These are phyloP conservation scores for sorghum (Sorghum bicolor) DNA, from an alignment of 176 grass and related monocot species.

Conservation along the genomic window Sorghum_bicolor_NCBIv3 NC_012878.2:53111001-53111500, in stretches of 20 bases:
- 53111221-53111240: slow-evolving; percentile 89
- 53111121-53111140: background rate
- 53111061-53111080: slow-evolving; percentile 28
- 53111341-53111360: slow-evolving; percentile 75
- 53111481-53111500: background rate
- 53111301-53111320: background rate
- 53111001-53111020: slow-evolving; percentile 86
- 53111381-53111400: background rate
- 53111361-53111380: slow-evolving; percentile 31
- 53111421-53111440: slow-evolving; percentile 53
- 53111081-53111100: background rate
- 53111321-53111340: slow-evolving; percentile 49
- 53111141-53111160: background rate
- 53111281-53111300: slow-evolving; percentile 32
- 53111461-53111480: background rate
- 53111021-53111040: slow-evolving; percentile 81
- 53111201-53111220: slow-evolving; percentile 1
- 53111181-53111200: background rate
- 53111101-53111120: slow-evolving; percentile 1
- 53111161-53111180: background rate
- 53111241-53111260: slow-evolving; percentile 78
- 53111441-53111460: background rate
- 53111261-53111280: slow-evolving; percentile 50
- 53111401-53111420: slow-evolving; percentile 42
- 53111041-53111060: slow-evolving; percentile 88